Evolutionary conservation across 495 filamentous ascomycete species (phyloP), one percentile per base, ranked within the genome.

Genomic region (Penicillium mononematosum): DNA sequence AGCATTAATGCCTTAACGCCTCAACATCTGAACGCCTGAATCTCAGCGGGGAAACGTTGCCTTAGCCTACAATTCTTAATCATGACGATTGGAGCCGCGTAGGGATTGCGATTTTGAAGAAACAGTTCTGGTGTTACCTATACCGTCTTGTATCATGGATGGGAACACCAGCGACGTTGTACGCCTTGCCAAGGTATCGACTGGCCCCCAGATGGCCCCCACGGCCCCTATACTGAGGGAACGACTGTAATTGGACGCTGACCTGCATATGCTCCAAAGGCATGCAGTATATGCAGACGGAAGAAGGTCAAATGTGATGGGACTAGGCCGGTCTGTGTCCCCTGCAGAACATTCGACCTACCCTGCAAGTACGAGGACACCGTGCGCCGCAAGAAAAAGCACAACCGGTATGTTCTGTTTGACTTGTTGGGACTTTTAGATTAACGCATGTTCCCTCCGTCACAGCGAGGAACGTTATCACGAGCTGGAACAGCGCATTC

Each of bases 221-320:
- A 5, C 25, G 36, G n/a, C 16, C 19, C 19, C 16, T 44, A 32
- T n/a, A 22, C 17, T 3, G 38, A 19, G 17, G 24, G 6, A 22
- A 24, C 11, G 19, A 16, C 20, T 25, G 8, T 44, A 25, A 54
- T 45, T 36, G 25, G 51, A 42, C 6, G 16, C 19, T 45, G 22
- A 25, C 16, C 11, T 51, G 12, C 39, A 31, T 38, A 34, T 42
- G 10, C 11, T 46, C 16, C 20, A 46, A 27, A 62, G 55, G 55
- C 55, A 11, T 62, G 50, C 50, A 55, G 46, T 19, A 50, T 36
- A 8, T 50, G 55, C 39, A 52, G 55, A 50, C 27, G 38, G 17
- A 62, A 58, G 29, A 61, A 61, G 19, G 59, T 58, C 27, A 58
- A 62, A 38, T 58, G 59, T 53, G 59, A 62, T 55, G 50, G 59